Evolutionary conservation across 371 early-diverging fungal species (phyloP).

Genomic region (Parasitella parasitica): DNA sequence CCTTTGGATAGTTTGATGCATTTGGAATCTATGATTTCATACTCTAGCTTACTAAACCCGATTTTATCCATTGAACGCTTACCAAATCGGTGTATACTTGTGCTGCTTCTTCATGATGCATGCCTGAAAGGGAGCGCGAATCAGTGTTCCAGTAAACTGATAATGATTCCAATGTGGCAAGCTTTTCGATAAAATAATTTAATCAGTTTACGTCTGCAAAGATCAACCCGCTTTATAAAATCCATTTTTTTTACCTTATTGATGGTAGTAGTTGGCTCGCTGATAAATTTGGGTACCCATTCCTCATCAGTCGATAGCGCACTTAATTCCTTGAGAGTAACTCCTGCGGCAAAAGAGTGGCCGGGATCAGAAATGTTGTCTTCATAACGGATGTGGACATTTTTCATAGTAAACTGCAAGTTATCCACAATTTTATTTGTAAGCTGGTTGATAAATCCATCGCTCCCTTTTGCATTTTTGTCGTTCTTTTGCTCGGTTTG

Average conservation of each 20-base stretch:
- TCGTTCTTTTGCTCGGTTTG: slow-evolving; percentile 59
- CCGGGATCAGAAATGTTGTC: slow-evolving; percentile 68
- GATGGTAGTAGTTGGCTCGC: slow-evolving; percentile 62
- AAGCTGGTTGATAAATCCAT: slow-evolving; percentile 67
- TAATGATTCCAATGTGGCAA: slow-evolving; percentile 66
- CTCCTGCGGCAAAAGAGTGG: slow-evolving; percentile 73
- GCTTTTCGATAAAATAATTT: slow-evolving; percentile 23
- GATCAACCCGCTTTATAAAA: not conserved
- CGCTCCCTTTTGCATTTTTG: slow-evolving; percentile 49
- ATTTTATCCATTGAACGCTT: not conserved
- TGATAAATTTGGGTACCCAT: slow-evolving; percentile 73
- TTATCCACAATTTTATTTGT: slow-evolving; percentile 86
- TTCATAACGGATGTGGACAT: slow-evolving; percentile 87
- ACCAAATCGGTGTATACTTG: slow-evolving; percentile 31
- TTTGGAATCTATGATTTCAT: slow-evolving; percentile 34
- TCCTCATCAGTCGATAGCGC: slow-evolving; percentile 79
- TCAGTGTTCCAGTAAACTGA: slow-evolving; percentile 82
- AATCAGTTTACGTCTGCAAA: too few species aligned
- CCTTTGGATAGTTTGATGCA: slow-evolving; percentile 6
- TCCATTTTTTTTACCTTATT: slow-evolving; percentile 52
- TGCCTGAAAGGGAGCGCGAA: slow-evolving; percentile 49
- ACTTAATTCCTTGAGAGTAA: slow-evolving; percentile 77
- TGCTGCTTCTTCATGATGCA: slow-evolving; percentile 35
- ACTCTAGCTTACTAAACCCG: not conserved
- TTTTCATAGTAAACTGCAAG: slow-evolving; percentile 82